Evolutionary conservation across 1,139 yeast genomes (phyloP), one percentile per base, ranked within the genome.

Genomic region (Pichia sp.): DNA sequence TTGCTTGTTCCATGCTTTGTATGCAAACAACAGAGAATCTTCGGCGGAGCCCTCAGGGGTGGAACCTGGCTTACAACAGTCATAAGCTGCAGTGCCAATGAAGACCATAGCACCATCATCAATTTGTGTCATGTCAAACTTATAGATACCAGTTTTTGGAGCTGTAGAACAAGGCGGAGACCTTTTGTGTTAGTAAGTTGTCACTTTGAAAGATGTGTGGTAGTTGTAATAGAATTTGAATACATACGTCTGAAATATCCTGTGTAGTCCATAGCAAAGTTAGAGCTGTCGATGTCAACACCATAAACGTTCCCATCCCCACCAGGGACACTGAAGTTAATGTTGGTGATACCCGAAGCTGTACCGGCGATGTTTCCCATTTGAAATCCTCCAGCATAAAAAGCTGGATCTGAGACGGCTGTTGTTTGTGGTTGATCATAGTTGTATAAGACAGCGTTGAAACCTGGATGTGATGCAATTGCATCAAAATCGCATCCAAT

Each of bases 61-160:
- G 3, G 34, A 27, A 24, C 42, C 41, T 6, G 42, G 37, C 14
- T 38, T 29, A 40, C 62, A 58, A 42, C 63, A 58, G 15, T 38
- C 49, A 24, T 55, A 53, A 3, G 56, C 60, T 27, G 42, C 45
- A 18, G 30, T 33, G 23, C 59, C 60, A 25, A 57, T 29, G 20
- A 42, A 43, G 4, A 56, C 39, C 39, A 46, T 40, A 3, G 47
- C 53, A 21, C 49, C 43, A 38, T 58, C 59, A 41, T 58, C 62
- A 25, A 46, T 45, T 3, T 32, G 15, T 14, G 29, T 26, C 5
- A 53, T 19, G 3, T 34, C 18, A 20, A 58, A 46, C 4, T 43
- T 42, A 32, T 55, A 56, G 5, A 43, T 26, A 37, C 62, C 62
- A 15, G 49, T 35, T 13, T 27, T 26, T 3, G 29, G 29, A 10